Evolutionary conservation across 1,284 basidiomycete species (phyloP), one percentile per base, ranked within the genome.

Genomic region (Sanghuangporus sanghuang): DNA sequence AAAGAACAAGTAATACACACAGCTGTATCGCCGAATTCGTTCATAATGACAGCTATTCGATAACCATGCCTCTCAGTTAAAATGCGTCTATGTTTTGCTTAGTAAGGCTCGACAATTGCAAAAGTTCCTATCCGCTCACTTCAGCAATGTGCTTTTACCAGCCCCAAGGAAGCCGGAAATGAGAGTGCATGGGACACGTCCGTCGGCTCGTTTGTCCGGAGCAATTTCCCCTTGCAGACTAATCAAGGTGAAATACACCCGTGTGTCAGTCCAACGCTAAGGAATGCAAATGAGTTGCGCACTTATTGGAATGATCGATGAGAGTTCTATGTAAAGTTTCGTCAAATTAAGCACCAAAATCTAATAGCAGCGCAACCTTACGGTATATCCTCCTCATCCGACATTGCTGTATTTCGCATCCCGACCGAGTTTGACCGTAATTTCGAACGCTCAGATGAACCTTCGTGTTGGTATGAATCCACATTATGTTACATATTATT

Each of bases 21-120:
- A 69, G 89, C 88, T 46, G 90, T 90, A 71, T 93, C 90, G 11
- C 90, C 91, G 71, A 94, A 94, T 72, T 95, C 95, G 72, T 97
- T 98, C 93, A 98, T 95, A 70, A 97, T 96, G 27, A 98, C 95
- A 3, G 95, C 95, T 67, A 98, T 96, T 48, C 92, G 85, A 71
- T 95, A 93, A 1, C 95, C 95, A 81, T 97, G 95, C 53, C 89
- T 81, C 71, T 93, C 93, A 4, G 91, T 95, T 65, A 98, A 77
- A 66, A 97, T 96, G 42, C 93, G 87, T 69, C 91, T 93, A 61
- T 1, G n/a, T 21, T 46, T n/a, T 59, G 46, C 59, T 59, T 56
- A 46, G 52, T 53, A 39, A 39, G 16, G 21, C 62, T 61, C 9
- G 57, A 42, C n/a, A n/a, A n/a, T n/a, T n/a, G n/a, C n/a, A n/a